Conservation (phyloP, 495 filamentous ascomycete species). For the Friedmanniomyces endolithicus region DNA sequence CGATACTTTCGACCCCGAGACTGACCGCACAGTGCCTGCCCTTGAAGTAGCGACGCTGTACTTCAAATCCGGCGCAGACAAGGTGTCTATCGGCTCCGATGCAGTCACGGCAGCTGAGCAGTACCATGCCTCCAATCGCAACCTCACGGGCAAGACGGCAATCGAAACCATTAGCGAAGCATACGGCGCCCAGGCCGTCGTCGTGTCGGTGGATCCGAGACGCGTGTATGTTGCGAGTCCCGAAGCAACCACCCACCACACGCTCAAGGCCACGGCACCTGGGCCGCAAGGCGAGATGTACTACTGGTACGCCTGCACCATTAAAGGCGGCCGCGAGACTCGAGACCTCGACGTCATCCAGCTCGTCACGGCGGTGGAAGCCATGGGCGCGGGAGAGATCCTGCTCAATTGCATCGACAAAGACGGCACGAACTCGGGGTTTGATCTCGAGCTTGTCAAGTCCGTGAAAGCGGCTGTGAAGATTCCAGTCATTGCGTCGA, state of each 20-base stretch:
- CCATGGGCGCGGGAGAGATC: constrained; percentile 91
- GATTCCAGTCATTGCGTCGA: constrained; percentile 93
- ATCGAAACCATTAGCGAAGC: constrained; percentile 89
- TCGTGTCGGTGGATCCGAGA: constrained; percentile 88
- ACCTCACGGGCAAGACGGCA: constrained; percentile 65
- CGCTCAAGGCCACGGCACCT: constrained; percentile 53
- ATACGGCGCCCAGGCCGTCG: constrained; percentile 94
- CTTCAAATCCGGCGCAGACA: constrained; percentile 96
- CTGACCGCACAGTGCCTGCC: constrained; percentile 78
- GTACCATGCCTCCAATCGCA: constrained; percentile 57
- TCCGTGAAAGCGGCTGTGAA: constrained; percentile 71
- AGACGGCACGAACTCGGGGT: constrained; percentile 89
- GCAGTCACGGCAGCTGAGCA: constrained; percentile 86
- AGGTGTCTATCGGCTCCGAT: constrained; percentile 94
- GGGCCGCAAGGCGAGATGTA: constrained; percentile 66
- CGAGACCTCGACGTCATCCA: constrained; percentile 83
- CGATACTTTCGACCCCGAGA: constrained; percentile 59
- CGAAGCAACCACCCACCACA: constrained; percentile 64
- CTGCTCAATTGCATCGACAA: constrained; percentile 95
- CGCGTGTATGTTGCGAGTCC: constrained; percentile 68
- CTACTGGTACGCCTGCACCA: constrained; percentile 97
- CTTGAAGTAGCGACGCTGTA: constrained; percentile 92
- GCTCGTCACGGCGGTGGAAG: constrained; percentile 78
- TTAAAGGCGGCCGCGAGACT: constrained; percentile 86
- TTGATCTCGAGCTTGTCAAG: constrained; percentile 82